These are phyloP conservation scores for Pythium grandisporangium DNA, from an alignment of 352 stramenopile species.

Conservation along the genomic window DNA sequence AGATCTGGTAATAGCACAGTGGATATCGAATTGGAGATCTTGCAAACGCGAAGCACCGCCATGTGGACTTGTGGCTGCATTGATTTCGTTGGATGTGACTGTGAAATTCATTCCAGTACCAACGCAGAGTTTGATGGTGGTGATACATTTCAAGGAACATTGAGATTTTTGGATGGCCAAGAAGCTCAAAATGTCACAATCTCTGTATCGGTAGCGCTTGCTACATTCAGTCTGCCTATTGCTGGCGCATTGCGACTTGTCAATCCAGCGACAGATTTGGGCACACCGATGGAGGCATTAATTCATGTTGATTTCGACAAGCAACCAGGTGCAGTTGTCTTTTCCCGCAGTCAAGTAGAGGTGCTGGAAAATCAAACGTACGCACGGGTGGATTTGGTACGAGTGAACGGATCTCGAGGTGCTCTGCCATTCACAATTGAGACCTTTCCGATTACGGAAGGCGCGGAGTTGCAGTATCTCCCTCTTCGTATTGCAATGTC, in stretches of 20 bases:
- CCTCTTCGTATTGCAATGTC: constrained; percentile 9
- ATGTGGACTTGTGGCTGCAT: too few relatives aligned
- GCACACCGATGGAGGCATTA: constrained; percentile 12
- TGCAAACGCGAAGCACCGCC: too few relatives aligned
- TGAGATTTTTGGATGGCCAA: constrained; percentile 41
- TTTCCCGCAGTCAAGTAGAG: constrained; percentile 10
- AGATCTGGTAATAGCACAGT: too few relatives aligned
- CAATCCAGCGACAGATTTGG: constrained; percentile 4
- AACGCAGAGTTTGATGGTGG: too few relatives aligned
- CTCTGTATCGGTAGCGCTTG: constrained; percentile 25
- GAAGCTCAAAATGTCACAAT: constrained; percentile 20
- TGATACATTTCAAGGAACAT: too few relatives aligned
- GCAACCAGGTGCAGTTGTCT: constrained; percentile 20
- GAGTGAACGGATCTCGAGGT: constrained; percentile 37
- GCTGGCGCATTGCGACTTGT: constrained; percentile 13
- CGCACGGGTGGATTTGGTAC: constrained; percentile 30
- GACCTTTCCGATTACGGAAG: constrained; percentile 32
- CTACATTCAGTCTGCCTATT: constrained; percentile 11
- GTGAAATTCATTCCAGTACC: too few relatives aligned
- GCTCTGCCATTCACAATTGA: constrained; percentile 23
- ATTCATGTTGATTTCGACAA: constrained; percentile 19
- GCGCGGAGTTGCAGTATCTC: constrained; percentile 26
- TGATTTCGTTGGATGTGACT: too few relatives aligned
- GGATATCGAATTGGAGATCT: constrained; percentile 20
- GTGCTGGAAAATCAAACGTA: constrained; percentile 27